Evolutionary conservation across 2,329 filamentous ascomycete species (phyloP).

Genomic region (Lithohypha guttulata): DNA sequence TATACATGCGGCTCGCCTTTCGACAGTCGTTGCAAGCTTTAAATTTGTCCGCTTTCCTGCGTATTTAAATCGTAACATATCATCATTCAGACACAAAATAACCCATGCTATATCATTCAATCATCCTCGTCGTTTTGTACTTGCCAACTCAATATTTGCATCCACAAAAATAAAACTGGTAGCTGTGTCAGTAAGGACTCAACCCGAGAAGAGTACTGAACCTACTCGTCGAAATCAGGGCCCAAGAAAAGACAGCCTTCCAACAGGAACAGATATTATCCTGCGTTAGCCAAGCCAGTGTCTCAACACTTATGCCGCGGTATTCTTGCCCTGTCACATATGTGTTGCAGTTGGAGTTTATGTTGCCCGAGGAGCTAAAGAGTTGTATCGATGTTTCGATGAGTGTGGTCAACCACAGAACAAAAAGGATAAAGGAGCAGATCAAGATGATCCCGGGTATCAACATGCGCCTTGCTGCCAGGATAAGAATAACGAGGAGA

Average conservation of each 20-base stretch:
- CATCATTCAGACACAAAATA: too few relatives aligned
- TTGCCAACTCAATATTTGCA: constrained; percentile 52
- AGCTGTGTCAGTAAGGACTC: neutral
- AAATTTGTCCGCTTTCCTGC: too few relatives aligned
- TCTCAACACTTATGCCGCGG: constrained; percentile 41
- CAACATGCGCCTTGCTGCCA: constrained; percentile 45
- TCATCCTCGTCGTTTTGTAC: constrained; percentile 39
- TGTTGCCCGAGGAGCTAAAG: constrained; percentile 45
- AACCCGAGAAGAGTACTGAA: neutral
- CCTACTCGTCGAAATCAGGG: constrained; percentile 41
- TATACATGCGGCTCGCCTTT: too few relatives aligned
- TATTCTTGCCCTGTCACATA: constrained; percentile 41
- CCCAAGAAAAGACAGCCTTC: constrained; percentile 53
- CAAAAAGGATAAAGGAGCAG: constrained; percentile 50
- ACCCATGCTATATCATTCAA: too few relatives aligned
- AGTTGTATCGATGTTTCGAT: constrained; percentile 54
- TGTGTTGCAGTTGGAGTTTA: constrained; percentile 49
- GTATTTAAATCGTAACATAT: too few relatives aligned
- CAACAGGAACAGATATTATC: constrained; percentile 53
- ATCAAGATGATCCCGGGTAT: constrained; percentile 50
- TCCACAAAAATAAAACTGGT: constrained; percentile 55
- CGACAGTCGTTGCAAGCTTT: too few relatives aligned
- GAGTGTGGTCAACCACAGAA: constrained; percentile 51
- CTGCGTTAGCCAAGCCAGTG: constrained; percentile 53
- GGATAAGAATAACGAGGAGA: constrained; percentile 47